Evolutionary conservation across 2,329 filamentous ascomycete species (phyloP), one percentile per base, ranked within the genome.

Genomic region (Pyrenophora graminea): DNA sequence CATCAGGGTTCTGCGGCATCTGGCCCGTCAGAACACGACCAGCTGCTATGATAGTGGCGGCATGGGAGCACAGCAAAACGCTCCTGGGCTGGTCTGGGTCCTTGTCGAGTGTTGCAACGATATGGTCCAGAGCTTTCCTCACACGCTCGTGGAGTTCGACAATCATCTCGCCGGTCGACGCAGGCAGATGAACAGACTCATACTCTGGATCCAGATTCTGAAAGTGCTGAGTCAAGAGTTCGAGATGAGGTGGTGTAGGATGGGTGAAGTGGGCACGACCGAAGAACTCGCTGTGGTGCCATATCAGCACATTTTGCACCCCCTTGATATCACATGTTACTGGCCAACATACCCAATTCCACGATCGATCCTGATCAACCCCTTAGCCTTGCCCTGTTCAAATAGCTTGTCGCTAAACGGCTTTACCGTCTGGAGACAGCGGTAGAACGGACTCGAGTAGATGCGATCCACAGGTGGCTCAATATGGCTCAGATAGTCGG

Each of bases 191-290:
- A n/a, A 82, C 76, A 5, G 88, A 83, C 38, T 70, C 75, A 69
- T 92, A 88, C 23, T 67, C 68, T 12, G 74, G 71, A 52, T 86
- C 81, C 36, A 85, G 72, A 39, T 81, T 64, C 25, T 82, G 73
- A 25, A 86, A 85, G 70, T 96, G 96, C 57, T 90, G 81, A 17
- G 72, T 71, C 54, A 99, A 80, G 30, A 82, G 76, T 23, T 79
- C 64, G 12, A 86, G 76, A 3, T 82, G 74, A 2, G 91, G 90
- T 2, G 93, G 91, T 13, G 82, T 80, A 0, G 94, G 94, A 67
- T 97, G 94, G 47, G 89, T 82, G 73, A 96, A 97, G 53, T 85
- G 85, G 13, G 92, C 91, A 40, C 85, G 81, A 21, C 94, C 94
- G 71, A 94, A 97, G 88, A 94, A 97, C 77, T 99, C 94, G 18